Percentiles rank a stretch among this genome's conserved stretches.
Conservation (phyloP, 805 yeast species). For the Sugiyamaella floridensis region DNA sequence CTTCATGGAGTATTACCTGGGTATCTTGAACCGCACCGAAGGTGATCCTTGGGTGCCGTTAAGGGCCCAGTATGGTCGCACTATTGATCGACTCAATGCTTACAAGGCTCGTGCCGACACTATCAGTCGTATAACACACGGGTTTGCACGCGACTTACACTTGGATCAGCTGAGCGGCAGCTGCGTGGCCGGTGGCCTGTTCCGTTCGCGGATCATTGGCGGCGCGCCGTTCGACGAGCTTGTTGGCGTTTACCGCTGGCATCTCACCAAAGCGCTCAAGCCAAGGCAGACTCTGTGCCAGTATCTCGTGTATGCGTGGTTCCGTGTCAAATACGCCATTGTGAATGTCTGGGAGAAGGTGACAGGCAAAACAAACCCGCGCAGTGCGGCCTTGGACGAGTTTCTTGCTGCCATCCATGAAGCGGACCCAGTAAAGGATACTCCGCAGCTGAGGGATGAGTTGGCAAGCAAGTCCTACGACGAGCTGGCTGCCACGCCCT, state of each 20-base stretch:
- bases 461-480: slow-evolving; percentile 8
- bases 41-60: neutral
- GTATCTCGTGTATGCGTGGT: slow-evolving; percentile 1
- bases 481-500: slow-evolving; percentile 5
- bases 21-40: slow-evolving; percentile 4
- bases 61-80: slow-evolving; percentile 4
- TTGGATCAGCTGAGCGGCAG: neutral
- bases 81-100: slow-evolving; percentile 3
- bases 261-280: slow-evolving; percentile 1
- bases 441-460: slow-evolving; percentile 3
- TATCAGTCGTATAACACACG: slow-evolving; percentile 3
- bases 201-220: neutral
- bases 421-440: neutral
- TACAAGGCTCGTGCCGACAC: slow-evolving; percentile 5
- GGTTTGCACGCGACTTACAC: slow-evolving; percentile 8
- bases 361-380: neutral
- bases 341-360: neutral
- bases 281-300: neutral
- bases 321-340: slow-evolving; percentile 1
- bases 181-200: slow-evolving; percentile 3
- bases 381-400: neutral
- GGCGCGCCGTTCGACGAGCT: neutral
- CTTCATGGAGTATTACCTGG: slow-evolving; percentile 7
- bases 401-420: neutral
- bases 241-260: slow-evolving; percentile 11